Percentiles rank a stretch among this genome's conserved stretches.
Evolutionary conservation across 257 asterid species (phyloP).

Genomic region (Solanum infundibuliforme): DNA sequence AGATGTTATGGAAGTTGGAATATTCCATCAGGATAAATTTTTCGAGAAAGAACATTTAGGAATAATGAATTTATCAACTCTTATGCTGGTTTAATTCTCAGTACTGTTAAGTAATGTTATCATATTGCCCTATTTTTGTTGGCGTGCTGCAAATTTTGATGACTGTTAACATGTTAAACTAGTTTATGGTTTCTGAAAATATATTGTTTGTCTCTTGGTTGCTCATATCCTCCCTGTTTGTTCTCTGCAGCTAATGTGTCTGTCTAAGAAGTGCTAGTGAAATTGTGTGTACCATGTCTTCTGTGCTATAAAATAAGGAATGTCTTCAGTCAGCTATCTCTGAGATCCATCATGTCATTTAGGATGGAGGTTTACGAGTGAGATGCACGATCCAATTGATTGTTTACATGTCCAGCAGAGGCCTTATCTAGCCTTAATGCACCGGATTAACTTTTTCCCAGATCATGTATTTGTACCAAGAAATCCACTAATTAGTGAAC

Average conservation of each 20-base stretch:
- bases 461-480: neutral
- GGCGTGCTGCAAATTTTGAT: neutral
- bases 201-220: neutral
- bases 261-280: neutral
- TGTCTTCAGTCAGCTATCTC: neutral
- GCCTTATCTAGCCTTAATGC: neutral
- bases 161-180: neutral
- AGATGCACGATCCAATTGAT: neutral
- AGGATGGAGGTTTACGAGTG: neutral
- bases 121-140: neutral
- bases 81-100: neutral
- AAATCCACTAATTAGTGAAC: neutral
- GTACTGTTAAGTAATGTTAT: neutral
- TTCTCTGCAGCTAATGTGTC: neutral
- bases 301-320: neutral
- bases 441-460: neutral
- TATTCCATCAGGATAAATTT: neutral
- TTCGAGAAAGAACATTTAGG: neutral
- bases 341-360: neutral
- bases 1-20: neutral
- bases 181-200: neutral
- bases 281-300: neutral
- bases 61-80: neutral
- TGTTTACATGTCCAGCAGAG: neutral
- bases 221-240: neutral